Conservation (phyloP, 805 yeast species). For the Metschnikowia henanensis region DNA sequence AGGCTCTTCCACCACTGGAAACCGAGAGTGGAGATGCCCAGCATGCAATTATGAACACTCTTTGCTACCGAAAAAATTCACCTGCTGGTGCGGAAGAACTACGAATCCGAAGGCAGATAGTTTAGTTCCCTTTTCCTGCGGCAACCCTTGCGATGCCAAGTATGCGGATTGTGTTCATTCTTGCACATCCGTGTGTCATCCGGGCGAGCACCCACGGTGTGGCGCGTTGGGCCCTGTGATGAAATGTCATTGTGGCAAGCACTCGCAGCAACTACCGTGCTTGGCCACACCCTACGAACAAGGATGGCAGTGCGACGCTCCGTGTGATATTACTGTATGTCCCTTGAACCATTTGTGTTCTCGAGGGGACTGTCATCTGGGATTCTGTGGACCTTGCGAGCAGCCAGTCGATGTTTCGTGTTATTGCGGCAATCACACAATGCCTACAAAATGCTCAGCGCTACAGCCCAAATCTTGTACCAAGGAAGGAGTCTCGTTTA, state of each 20-base stretch:
- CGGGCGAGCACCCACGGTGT: constrained; percentile 85
- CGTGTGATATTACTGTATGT: constrained; percentile 64
- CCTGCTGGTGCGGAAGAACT: constrained; percentile 89
- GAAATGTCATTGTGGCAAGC: constrained; percentile 74
- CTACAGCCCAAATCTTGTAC: constrained; percentile 36
- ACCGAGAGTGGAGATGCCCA: constrained; percentile 83
- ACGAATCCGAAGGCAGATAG: constrained; percentile 61
- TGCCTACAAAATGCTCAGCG: constrained; percentile 45
- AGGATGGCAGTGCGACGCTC: constrained; percentile 68
- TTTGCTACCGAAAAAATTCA: constrained; percentile 54
- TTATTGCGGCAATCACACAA: constrained; percentile 68
- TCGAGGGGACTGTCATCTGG: constrained; percentile 63
- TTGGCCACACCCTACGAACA: constrained; percentile 61
- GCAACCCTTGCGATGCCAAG: constrained; percentile 69
- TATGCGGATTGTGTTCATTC: constrained; percentile 65
- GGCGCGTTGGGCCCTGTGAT: constrained; percentile 73
- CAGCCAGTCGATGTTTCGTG: constrained; percentile 51
- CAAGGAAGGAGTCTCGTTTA: constrained; percentile 18
- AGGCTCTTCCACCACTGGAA: constrained; percentile 63
- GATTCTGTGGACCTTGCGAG: constrained; percentile 77
- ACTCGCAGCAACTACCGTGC: constrained; percentile 68
- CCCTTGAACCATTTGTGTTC: constrained; percentile 66
- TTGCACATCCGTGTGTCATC: constrained; percentile 78
- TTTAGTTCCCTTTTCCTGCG: constrained; percentile 82
- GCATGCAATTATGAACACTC: constrained; percentile 60